Percentiles rank a stretch among this genome's conserved stretches.
These are phyloP conservation scores for Fraxinus dipetala DNA, from an alignment of 305 asterid species.

Conservation along the genomic window DNA sequence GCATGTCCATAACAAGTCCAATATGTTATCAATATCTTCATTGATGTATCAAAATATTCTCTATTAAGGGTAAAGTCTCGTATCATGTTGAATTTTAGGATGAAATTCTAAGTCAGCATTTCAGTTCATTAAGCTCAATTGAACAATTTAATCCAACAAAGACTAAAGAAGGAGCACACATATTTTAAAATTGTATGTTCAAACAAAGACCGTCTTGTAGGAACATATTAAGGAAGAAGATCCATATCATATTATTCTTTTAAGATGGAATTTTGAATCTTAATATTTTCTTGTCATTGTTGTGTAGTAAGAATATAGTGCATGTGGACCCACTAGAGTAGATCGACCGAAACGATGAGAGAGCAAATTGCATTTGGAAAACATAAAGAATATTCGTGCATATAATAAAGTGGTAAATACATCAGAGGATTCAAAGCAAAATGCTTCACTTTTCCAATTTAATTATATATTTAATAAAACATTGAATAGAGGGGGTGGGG, in stretches of 20 bases:
- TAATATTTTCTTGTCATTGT: neutral
- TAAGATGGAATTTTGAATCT: neutral
- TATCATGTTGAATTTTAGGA: neutral
- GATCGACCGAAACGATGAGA: neutral
- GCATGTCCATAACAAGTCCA: neutral
- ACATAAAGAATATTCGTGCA: conserved; percentile 7
- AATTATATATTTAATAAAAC: neutral
- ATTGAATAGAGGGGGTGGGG: conserved; percentile 27
- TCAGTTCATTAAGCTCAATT: neutral
- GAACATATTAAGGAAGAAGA: neutral
- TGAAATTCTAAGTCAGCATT: neutral
- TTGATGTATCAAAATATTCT: neutral
- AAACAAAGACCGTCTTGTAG: neutral
- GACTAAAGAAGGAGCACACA: neutral
- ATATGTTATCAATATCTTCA: neutral
- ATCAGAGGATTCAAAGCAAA: conserved; percentile 22
- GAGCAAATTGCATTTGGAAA: neutral
- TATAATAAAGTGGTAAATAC: conserved; percentile 9
- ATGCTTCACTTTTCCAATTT: neutral
- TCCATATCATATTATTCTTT: neutral
- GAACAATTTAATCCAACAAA: neutral
- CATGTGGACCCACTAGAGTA: neutral
- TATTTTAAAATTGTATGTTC: neutral
- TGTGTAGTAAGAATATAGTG: neutral
- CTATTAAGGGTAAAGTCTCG: neutral